A percentile compares a stretch with the other conserved stretches of the same genome.
phyloP scores from a whole-genome alignment of 345 rosid species.

The Aquilaria yunnanensis region DNA sequence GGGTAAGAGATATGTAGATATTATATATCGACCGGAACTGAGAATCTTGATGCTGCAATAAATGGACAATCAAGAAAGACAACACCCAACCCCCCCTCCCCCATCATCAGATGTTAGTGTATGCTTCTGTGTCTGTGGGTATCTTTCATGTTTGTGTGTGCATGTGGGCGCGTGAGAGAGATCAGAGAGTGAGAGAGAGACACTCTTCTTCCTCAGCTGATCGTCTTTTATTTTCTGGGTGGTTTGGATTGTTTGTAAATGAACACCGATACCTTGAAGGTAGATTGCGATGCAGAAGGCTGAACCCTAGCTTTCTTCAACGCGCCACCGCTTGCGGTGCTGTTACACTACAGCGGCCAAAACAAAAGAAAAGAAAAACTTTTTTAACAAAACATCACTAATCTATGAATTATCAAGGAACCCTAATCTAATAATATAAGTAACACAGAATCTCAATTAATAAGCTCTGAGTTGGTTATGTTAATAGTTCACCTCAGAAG shows the following conservation, averaged over 20 bases:
- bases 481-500: conserved; percentile 48
- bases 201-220: neutral
- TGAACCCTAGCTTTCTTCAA: conserved; percentile 89
- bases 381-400: neutral
- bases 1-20: conserved; percentile 13
- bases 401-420: conserved; percentile 2
- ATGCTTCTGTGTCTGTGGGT: conserved; percentile 32
- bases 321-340: conserved; percentile 69
- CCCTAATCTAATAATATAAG: neutral
- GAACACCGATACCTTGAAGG: conserved; percentile 56
- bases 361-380: conserved; percentile 1
- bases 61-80: conserved; percentile 82
- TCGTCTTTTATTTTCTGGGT: neutral
- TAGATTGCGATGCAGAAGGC: conserved; percentile 66
- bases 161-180: conserved; percentile 25
- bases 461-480: neutral
- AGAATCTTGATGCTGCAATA: conserved; percentile 46
- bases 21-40: conserved; percentile 10
- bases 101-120: conserved; percentile 26
- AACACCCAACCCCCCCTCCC: conserved; percentile 23
- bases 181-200: conserved; percentile 15
- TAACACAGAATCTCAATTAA: neutral
- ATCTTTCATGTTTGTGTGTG: conserved; percentile 25
- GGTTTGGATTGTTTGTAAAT: neutral
- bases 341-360: conserved; percentile 47